Conservation (phyloP, 371 early-diverging fungal genomes). For the Sanchytrium tribonematis region DNA sequence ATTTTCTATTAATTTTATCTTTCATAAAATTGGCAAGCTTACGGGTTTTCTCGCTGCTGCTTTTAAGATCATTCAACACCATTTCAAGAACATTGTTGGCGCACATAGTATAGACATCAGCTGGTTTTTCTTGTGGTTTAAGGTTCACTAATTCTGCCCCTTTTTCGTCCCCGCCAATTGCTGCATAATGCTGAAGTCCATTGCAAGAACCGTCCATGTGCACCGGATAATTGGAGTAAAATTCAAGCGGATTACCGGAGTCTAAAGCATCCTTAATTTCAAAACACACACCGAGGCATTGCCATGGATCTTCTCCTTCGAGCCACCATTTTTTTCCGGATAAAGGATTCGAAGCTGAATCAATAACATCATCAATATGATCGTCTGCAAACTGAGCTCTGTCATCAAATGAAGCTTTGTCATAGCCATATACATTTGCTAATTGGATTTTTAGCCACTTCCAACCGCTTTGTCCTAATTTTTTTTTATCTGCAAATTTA, state of each 20-base stretch:
- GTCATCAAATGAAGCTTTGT: constrained; percentile 64
- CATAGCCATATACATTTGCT: constrained; percentile 69
- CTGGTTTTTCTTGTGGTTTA: constrained; percentile 48
- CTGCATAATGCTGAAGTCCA: constrained; percentile 94
- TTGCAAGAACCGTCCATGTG: constrained; percentile 97
- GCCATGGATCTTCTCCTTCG: constrained; percentile 72
- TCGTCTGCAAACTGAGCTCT: constrained; percentile 41
- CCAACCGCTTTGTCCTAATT: constrained; percentile 55
- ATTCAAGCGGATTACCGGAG: constrained; percentile 33
- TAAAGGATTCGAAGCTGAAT: constrained; percentile 53
- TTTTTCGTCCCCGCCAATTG: constrained; percentile 58
- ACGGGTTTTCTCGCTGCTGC: neutral
- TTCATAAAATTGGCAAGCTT: constrained; percentile 8
- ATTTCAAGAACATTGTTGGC: constrained; percentile 37
- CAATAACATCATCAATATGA: constrained; percentile 40
- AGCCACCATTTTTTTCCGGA: constrained; percentile 51
- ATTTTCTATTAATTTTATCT: constrained; percentile 46
- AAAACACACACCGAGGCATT: constrained; percentile 61
- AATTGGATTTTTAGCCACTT: constrained; percentile 83
- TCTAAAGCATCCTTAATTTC: constrained; percentile 51
- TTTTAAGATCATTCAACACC: constrained; percentile 25
- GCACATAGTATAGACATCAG: constrained; percentile 78
- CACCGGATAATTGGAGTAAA: constrained; percentile 44
- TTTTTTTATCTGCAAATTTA: constrained; percentile 47
- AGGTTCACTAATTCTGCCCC: constrained; percentile 82